Evolutionary conservation across 73 alveolate genomes (phyloP).

Genomic region (Tetrahymena thermophila): DNA sequence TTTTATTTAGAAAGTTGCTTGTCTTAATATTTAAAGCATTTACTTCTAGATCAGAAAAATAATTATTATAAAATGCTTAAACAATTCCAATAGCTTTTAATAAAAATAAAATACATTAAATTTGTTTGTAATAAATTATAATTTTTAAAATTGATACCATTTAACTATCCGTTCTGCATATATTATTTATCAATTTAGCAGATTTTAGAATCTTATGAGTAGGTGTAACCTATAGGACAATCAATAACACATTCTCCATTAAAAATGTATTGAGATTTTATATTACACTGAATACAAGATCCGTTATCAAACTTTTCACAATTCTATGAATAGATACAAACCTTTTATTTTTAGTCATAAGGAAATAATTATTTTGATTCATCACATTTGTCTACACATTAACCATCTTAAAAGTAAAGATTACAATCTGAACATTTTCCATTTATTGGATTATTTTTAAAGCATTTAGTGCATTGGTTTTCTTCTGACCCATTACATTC

Average conservation of each 20-base stretch:
- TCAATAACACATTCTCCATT: not conserved
- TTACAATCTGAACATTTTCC: not conserved
- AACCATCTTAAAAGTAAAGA: not conserved
- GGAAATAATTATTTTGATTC: not conserved
- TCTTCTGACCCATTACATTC: not conserved
- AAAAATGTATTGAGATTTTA: not conserved
- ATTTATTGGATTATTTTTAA: not conserved
- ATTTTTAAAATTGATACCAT: not conserved
- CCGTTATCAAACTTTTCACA: not conserved
- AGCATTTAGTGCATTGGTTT: not conserved
- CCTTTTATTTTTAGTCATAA: not conserved
- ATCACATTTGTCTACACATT: not conserved
- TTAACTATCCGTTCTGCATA: not conserved
- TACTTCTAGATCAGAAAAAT: not conserved
- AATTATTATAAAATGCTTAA: not conserved
- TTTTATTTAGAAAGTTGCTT: not conserved
- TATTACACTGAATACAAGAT: not conserved
- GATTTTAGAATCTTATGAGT: not conserved
- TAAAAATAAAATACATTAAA: not conserved
- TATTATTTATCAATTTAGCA: not conserved
- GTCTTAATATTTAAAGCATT: not conserved
- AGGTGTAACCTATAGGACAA: not conserved
- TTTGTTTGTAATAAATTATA: no score
- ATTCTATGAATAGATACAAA: not conserved
- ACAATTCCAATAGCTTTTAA: not conserved